Evolutionary conservation across 305 asterid genomes (phyloP).

Genomic region (Rubia occidens): DNA sequence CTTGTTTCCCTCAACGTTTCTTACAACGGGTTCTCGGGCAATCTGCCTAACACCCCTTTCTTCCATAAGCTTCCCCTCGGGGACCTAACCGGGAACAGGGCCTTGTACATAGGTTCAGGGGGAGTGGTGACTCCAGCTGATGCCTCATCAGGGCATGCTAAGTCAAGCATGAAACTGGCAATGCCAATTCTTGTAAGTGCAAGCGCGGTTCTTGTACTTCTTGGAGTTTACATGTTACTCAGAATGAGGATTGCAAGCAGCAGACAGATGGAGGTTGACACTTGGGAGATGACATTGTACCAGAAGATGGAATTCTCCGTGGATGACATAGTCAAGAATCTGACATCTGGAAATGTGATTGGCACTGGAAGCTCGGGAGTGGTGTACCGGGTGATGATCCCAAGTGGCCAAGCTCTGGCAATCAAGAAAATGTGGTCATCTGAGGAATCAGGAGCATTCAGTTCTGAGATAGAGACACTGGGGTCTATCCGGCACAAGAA

Average conservation of each 20-base stretch:
- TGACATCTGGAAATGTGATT: conserved; percentile 71
- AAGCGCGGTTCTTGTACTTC: conserved; percentile 60
- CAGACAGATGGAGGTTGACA: conserved; percentile 30
- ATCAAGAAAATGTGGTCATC: conserved; percentile 97
- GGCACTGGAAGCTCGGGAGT: conserved; percentile 99
- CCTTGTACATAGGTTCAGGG: conserved; percentile 39
- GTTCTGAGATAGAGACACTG: conserved; percentile 68
- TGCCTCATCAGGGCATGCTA: conserved; percentile 32
- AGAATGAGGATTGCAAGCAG: conserved; percentile 37
- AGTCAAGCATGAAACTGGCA: conserved; percentile 58
- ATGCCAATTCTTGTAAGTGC: conserved; percentile 77
- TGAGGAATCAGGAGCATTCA: conserved; percentile 65
- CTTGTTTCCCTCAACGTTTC: conserved; percentile 83
- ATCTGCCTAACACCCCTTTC: conserved; percentile 68
- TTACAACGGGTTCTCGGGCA: conserved; percentile 72
- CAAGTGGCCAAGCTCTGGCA: conserved; percentile 62
- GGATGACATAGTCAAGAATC: conserved; percentile 56
- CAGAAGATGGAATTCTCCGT: conserved; percentile 73
- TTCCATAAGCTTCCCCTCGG: conserved; percentile 62
- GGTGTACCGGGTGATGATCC: conserved; percentile 61
- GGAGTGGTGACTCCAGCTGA: conserved; percentile 52
- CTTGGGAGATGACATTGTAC: conserved; percentile 87
- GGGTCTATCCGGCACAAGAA: conserved; percentile 91
- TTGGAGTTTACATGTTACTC: conserved; percentile 53
- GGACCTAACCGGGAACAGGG: conserved; percentile 59